Base-by-base conservation (phyloP, 2,329 filamentous ascomycete species). In the Monilinia aucupariae region DNA sequence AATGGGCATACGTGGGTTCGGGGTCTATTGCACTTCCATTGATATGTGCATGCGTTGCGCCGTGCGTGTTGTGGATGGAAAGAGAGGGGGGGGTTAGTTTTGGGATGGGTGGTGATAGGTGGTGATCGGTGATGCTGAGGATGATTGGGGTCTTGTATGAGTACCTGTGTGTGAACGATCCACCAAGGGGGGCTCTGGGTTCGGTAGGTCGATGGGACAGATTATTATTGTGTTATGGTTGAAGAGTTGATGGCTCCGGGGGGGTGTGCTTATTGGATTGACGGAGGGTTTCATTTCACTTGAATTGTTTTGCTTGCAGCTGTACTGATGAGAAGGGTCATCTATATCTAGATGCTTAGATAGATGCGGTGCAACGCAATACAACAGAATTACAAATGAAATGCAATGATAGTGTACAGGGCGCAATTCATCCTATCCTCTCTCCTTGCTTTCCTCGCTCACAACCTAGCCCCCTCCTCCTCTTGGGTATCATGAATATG, bases 361-460 rank as follows among this genome's bases (percentile, higher is more conserved):
- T 53, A 10, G 25, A 54, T 20, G 22, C 20, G 15, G 48, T 58
- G 48, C 27, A 61, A 53, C 48, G 27, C 25, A 34, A 30, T 45
- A 45, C 50, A 55, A 27, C n/a, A 25, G 34, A 52, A 32, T 51
- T 20, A 52, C 47, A 52, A 51, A 52, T 34, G 37, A 20, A 50
- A 59, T 45, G 37, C 59, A 61, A 55, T 27, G 13, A 54, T 55
- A 47, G 39, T 56, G 59, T 48, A 61, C 50, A 61, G 34, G 39
- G 41, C 30, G 17, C 25, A 41, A 48, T n/a, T 37, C 8, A 34
- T 45, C 22, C 39, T n/a, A n/a, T 20, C 25, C 30, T 12, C 22
- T 17, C 15, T 27, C 17, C 20, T 17, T 55, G 17, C 17, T 43
- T 54, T 25, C 13, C 22, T 37, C 41, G 17, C 39, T 17, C 50